Evolutionary conservation across 2,329 filamentous ascomycete genomes (phyloP).

Genomic region (Aspergillus piperis): DNA sequence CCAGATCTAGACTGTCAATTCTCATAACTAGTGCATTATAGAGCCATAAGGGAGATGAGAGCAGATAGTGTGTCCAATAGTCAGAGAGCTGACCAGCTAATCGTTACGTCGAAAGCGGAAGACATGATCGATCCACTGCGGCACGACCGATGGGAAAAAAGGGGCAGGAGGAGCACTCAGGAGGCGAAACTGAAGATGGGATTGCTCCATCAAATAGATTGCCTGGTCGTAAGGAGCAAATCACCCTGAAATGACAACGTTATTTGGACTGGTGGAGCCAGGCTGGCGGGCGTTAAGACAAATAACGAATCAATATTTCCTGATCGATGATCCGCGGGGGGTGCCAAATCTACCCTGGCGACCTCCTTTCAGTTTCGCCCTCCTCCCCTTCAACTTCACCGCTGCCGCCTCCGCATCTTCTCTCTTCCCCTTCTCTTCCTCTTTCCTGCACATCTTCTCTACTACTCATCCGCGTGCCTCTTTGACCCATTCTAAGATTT

Average conservation of each 20-base stretch:
- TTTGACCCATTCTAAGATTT: constrained; percentile 13
- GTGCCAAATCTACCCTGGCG: constrained; percentile 10
- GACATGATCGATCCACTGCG: neutral
- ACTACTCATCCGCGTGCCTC: constrained; percentile 9
- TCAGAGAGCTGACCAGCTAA: neutral
- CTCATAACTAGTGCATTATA: neutral
- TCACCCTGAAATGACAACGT: constrained; percentile 6
- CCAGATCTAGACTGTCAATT: neutral
- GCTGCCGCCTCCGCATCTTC: constrained; percentile 24
- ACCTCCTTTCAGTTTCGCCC: constrained; percentile 12
- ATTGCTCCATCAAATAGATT: constrained; percentile 5
- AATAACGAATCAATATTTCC: constrained; percentile 7
- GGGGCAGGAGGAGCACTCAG: constrained; percentile 13
- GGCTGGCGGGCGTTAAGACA: constrained; percentile 8
- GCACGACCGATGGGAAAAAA: constrained; percentile 10
- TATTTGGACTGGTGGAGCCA: constrained; percentile 11
- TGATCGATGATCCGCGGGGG: constrained; percentile 24
- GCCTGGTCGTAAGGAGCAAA: neutral
- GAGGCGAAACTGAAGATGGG: constrained; percentile 1
- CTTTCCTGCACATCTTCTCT: constrained; percentile 2
- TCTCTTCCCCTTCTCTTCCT: constrained; percentile 20
- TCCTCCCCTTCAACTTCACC: constrained; percentile 20
- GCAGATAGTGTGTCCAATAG: constrained; percentile 5
- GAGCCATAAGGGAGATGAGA: neutral
- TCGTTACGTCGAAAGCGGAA: neutral